Conservation (phyloP, 176 grass and related monocot species). For the Bromus sterilis region DNA sequence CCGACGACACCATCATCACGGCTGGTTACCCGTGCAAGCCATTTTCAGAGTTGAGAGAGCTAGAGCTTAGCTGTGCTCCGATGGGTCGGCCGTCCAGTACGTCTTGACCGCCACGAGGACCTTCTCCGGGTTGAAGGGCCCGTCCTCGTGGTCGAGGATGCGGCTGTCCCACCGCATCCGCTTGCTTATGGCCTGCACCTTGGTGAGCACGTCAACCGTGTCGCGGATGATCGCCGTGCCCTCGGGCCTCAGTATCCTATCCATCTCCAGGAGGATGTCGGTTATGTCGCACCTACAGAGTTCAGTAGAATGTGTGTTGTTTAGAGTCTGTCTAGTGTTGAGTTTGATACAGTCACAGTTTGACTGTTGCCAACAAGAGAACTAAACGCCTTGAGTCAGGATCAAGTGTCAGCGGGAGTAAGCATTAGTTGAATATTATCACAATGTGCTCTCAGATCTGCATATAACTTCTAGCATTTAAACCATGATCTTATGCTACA, state of each 20-base stretch:
- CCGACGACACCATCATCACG: background rate
- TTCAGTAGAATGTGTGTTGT: background rate
- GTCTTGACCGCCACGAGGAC: slow-evolving; percentile 79
- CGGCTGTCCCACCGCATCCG: slow-evolving; percentile 88
- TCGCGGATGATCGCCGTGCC: slow-evolving; percentile 86
- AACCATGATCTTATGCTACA: background rate
- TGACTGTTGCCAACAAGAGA: background rate
- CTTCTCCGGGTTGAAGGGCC: slow-evolving; percentile 82
- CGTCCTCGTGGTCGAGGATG: slow-evolving; percentile 84
- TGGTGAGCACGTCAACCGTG: slow-evolving; percentile 76
- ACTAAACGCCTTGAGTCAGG: background rate
- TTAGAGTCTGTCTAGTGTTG: background rate
- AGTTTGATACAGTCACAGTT: background rate
- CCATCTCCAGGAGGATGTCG: slow-evolving; percentile 95
- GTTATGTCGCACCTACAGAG: slow-evolving; percentile 77
- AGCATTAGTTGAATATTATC: background rate
- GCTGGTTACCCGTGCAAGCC: background rate
- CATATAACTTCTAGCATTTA: background rate
- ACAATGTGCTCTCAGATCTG: background rate
- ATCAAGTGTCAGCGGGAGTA: background rate
- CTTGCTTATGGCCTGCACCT: slow-evolving; percentile 61
- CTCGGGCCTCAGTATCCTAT: slow-evolving; percentile 85
- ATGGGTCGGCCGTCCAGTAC: slow-evolving; percentile 68
- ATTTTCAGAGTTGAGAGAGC: background rate
- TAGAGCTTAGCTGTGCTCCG: background rate